These are phyloP conservation scores for Xenosphaeropsis pyriputrescens DNA, from an alignment of 2,329 filamentous ascomycete species.

Conservation along the genomic window DNA sequence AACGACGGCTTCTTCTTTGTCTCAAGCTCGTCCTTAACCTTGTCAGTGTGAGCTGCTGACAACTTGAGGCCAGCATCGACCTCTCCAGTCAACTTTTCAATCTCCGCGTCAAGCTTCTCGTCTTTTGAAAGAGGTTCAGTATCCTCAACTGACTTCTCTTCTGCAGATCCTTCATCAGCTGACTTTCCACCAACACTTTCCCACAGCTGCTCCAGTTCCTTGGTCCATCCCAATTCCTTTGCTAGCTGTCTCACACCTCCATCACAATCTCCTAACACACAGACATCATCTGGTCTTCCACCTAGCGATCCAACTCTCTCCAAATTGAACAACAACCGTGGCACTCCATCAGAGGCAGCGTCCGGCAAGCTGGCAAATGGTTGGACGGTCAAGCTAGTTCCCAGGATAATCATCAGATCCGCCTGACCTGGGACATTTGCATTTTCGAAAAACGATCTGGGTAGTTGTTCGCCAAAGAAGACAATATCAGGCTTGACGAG, in stretches of 20 bases:
- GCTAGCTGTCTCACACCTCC: slow-evolving; percentile 66
- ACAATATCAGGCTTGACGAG: slow-evolving; percentile 71
- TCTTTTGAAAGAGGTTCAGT: slow-evolving; percentile 24
- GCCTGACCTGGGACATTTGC: slow-evolving; percentile 40
- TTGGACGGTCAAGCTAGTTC: slow-evolving; percentile 75
- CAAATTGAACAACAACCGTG: slow-evolving; percentile 76
- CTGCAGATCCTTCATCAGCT: slow-evolving; percentile 14
- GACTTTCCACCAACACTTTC: slow-evolving; percentile 37
- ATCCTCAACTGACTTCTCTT: slow-evolving; percentile 6
- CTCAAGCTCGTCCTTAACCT: too few relatives aligned
- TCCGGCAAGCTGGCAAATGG: slow-evolving; percentile 76
- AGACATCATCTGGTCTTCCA: slow-evolving; percentile 65
- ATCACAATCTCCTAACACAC: slow-evolving; percentile 74
- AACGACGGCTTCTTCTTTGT: too few relatives aligned
- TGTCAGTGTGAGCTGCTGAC: slow-evolving; percentile 2
- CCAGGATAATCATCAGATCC: slow-evolving; percentile 73
- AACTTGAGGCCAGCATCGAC: slow-evolving; percentile 19
- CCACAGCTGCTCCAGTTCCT: slow-evolving; percentile 72
- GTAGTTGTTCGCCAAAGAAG: slow-evolving; percentile 68
- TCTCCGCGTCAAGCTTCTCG: slow-evolving; percentile 25
- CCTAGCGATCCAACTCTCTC: slow-evolving; percentile 73
- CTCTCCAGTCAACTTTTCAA: slow-evolving; percentile 19
- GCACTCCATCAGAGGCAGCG: slow-evolving; percentile 43
- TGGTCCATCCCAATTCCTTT: slow-evolving; percentile 66
- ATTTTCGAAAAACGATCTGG: slow-evolving; percentile 46